A percentile compares a stretch with the other conserved stretches of the same genome.
Evolutionary conservation across 768 basidiomycete genomes (phyloP).

Genomic region (Cystofilobasidium capitatum): DNA sequence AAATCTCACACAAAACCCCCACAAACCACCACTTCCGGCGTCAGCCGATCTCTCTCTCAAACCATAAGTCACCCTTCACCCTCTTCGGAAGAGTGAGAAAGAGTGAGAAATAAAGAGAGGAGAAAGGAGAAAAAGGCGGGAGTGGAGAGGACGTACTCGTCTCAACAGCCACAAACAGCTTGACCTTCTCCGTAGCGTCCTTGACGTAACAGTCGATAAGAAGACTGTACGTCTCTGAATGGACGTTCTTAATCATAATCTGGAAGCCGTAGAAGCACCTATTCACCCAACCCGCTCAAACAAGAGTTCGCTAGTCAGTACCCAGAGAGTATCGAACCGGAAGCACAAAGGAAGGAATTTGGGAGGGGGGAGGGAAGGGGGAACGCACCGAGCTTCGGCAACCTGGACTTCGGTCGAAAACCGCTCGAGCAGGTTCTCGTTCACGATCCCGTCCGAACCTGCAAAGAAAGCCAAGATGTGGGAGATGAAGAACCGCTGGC

Average conservation of each 20-base stretch:
- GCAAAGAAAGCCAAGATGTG: constrained; percentile 95
- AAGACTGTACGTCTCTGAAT: constrained; percentile 91
- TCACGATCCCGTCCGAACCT: constrained; percentile 60
- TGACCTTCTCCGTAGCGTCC: constrained; percentile 60
- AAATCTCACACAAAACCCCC: neutral
- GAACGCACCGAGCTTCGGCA: constrained; percentile 71
- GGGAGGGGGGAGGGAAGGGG: too few relatives aligned
- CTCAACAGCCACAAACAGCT: constrained; percentile 84
- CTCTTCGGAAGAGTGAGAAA: too few relatives aligned
- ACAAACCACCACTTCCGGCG: too few relatives aligned
- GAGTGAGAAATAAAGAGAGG: too few relatives aligned
- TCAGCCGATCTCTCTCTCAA: too few relatives aligned
- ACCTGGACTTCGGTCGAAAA: constrained; percentile 86
- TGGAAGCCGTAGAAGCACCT: constrained; percentile 91
- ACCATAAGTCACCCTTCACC: too few relatives aligned
- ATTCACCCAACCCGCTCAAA: too few relatives aligned
- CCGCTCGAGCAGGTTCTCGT: constrained; percentile 87
- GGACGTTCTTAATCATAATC: constrained; percentile 98
- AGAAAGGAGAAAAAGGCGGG: too few relatives aligned
- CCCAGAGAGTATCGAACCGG: too few relatives aligned
- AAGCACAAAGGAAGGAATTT: too few relatives aligned
- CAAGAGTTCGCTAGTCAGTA: too few relatives aligned
- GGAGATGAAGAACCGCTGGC: constrained; percentile 59
- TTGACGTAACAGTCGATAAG: constrained; percentile 90
- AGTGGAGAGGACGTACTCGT: constrained; percentile 47